Conservation (phyloP, 352 stramenopile species). For the Globisporangium middletonii region DNA sequence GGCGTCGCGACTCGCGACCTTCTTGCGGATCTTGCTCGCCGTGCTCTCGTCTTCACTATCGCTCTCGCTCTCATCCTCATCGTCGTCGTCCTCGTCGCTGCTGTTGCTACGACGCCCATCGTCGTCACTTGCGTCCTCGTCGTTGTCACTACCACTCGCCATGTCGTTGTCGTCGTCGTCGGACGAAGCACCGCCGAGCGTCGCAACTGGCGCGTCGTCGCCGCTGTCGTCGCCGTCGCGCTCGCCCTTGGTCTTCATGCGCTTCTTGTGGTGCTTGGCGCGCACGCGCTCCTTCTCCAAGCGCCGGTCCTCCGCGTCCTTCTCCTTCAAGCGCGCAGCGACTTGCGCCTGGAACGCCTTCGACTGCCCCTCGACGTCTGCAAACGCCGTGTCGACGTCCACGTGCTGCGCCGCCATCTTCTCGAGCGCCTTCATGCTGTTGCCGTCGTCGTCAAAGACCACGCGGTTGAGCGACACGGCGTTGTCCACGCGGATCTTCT, state of each 20-base stretch:
- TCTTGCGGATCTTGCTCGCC: constrained; percentile 27
- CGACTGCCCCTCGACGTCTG: constrained; percentile 61
- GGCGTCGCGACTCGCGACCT: constrained; percentile 34
- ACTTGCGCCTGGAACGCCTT: constrained; percentile 61
- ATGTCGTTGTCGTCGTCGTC: constrained; percentile 28
- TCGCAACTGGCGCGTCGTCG: constrained; percentile 11
- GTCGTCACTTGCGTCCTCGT: constrained; percentile 19
- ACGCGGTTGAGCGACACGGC: constrained; percentile 72
- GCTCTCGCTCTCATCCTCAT: constrained; percentile 9
- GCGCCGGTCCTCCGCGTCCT: constrained; percentile 71
- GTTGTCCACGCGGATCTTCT: constrained; percentile 78
- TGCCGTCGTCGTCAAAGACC: constrained; percentile 94
- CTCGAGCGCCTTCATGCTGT: constrained; percentile 60
- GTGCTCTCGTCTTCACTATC: constrained; percentile 10
- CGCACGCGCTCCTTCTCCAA: constrained; percentile 85
- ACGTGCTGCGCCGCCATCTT: constrained; percentile 41
- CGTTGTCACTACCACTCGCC: constrained; percentile 16
- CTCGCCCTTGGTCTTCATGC: constrained; percentile 79
- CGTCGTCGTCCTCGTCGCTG: constrained; percentile 18
- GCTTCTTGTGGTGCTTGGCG: constrained; percentile 87
- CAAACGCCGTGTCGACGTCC: constrained; percentile 33
- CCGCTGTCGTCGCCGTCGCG: constrained; percentile 41
- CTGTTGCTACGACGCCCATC: constrained; percentile 3
- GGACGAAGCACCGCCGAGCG: constrained; percentile 22
- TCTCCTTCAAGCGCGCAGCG: constrained; percentile 58